Conservation (phyloP, 2,329 filamentous ascomycete genomes). For the Phyllosticta paracitricarpa region DNA sequence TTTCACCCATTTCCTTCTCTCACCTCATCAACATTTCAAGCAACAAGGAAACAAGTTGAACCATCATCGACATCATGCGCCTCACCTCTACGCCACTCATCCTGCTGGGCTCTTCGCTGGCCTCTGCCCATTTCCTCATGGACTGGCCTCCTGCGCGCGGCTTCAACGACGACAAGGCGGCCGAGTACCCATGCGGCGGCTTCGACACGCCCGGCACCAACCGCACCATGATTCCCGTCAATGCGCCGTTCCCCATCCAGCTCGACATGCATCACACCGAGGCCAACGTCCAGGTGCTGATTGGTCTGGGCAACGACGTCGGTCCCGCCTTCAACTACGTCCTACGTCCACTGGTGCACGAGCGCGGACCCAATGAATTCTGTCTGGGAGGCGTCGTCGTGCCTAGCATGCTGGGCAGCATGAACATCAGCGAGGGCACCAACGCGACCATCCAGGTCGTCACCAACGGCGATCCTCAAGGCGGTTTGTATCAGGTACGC, state of each 20-base stretch:
- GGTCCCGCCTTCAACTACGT: constrained; percentile 59
- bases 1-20: too few relatives aligned
- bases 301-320: constrained; percentile 43
- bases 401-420: constrained; percentile 28
- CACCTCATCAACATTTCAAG: neutral
- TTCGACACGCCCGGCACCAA: constrained; percentile 32
- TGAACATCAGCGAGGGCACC: constrained; percentile 49
- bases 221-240: constrained; percentile 41
- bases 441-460: constrained; percentile 61
- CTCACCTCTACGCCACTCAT: constrained; percentile 18
- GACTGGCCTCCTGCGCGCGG: constrained; percentile 43
- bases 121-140: constrained; percentile 48
- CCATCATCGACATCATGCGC: constrained; percentile 15
- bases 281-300: constrained; percentile 42
- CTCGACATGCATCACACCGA: constrained; percentile 43
- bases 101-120: constrained; percentile 37
- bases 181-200: constrained; percentile 42
- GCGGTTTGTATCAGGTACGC: constrained; percentile 54
- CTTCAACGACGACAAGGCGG: constrained; percentile 37
- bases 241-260: constrained; percentile 41
- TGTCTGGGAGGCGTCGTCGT: constrained; percentile 53
- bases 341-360: constrained; percentile 51
- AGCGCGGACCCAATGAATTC: constrained; percentile 52
- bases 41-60: constrained; percentile 15
- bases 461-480: constrained; percentile 47